Base-by-base conservation (phyloP, 257 asterid species). In the Thymus quinquecostatus region DNA sequence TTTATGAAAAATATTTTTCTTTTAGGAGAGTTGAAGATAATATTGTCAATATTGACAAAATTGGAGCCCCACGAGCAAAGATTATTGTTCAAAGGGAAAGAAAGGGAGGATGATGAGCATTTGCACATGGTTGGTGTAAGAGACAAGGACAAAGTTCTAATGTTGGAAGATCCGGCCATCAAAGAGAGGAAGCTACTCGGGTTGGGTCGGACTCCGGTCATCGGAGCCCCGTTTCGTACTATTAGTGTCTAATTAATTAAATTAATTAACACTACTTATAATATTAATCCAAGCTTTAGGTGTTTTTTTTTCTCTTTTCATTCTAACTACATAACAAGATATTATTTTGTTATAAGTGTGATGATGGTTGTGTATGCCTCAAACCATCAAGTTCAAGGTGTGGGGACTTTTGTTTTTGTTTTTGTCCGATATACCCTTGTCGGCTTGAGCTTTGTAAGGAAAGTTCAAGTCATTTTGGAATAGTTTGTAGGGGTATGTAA, bases 71-170 rank as follows among this genome's bases (percentile, higher is more conserved):
- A 75, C 28, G 97, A 87, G 72, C 97, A 89, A 77, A 87, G 97
- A 60, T 40, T 91, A 10, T 66, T 91, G 78, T 91, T 77, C 82
- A 91, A 78, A 83, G 97, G 97, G 6, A 91, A 91, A 75, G 97
- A 91, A 60, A 87, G 97, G 69, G 97, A 89, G 7, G 95, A 89
- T 28, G 21, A 70, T 32, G 96, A 91, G 32, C 87, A 83, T 65
- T 71, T 91, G 75, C 96, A 91, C 84, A 91, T 91, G 97, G 88
- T 87, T 13, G 97, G 97, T 32, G 92, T 91, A 8, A 82, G 77
- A 76, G 95, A 91, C 54, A 85, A 79, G 48, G 97, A 91, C 81
- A 91, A 91, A 79, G 91, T 91, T 40, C 77, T 89, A 5, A 72
- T 91, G 75, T 79, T 91, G 65, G 88, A 91, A 77, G 96, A 91